A percentile compares a stretch with the other conserved stretches of the same genome.
Conservation (phyloP, 306 rosid genomes). For the Sicyos baderoa region DNA sequence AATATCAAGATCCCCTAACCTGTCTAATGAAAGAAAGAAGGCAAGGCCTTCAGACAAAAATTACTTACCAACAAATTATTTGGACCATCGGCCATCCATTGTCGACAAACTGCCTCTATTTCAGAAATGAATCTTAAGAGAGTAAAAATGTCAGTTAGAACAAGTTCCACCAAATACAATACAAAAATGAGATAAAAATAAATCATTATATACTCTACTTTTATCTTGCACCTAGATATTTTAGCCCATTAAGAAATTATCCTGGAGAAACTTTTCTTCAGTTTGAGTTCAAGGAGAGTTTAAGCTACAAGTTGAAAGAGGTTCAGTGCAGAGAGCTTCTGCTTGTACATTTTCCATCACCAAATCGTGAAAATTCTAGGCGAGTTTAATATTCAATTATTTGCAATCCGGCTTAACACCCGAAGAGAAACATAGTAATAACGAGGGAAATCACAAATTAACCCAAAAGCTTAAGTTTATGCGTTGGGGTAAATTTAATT, state of each 20-base stretch:
- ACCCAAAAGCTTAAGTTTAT: too few relatives aligned
- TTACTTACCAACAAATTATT: constrained; percentile 64
- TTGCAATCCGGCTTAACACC: background rate
- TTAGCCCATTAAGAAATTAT: background rate
- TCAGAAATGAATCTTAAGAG: constrained; percentile 78
- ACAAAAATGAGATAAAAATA: background rate
- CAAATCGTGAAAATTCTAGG: background rate
- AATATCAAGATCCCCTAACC: constrained; percentile 10
- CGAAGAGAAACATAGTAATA: background rate
- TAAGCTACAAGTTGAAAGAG: background rate
- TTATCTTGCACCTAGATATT: background rate
- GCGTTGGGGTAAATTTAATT: too few relatives aligned
- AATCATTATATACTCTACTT: constrained; percentile 1
- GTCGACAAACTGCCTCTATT: constrained; percentile 80
- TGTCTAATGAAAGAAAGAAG: background rate
- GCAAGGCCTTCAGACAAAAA: constrained; percentile 16
- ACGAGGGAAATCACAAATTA: background rate
- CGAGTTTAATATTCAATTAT: background rate
- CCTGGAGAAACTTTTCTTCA: background rate
- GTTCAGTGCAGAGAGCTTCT: constrained; percentile 2
- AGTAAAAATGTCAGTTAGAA: constrained; percentile 1
- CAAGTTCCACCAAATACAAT: background rate
- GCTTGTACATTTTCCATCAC: constrained; percentile 2
- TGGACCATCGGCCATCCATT: constrained; percentile 81
- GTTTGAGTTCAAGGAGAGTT: constrained; percentile 7